Conservation (phyloP, 805 yeast species). For the Schizosaccharomyces osmophilus region DNA sequence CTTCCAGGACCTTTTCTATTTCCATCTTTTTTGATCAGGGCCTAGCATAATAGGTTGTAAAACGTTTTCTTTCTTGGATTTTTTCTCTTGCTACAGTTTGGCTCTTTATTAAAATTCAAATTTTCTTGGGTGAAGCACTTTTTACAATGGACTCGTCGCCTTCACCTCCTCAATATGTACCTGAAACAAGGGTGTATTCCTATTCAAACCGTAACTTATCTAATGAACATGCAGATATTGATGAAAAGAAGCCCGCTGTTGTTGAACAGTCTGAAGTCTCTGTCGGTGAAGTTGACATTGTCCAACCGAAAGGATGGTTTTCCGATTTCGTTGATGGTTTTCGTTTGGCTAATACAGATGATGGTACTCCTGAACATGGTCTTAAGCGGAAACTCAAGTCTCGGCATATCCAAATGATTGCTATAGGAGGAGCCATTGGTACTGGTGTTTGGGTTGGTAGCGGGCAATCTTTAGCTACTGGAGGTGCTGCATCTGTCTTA, state of each 20-base stretch:
- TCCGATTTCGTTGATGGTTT: not conserved
- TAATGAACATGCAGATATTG: no score
- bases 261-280: not conserved
- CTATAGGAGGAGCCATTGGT: slow-evolving; percentile 71
- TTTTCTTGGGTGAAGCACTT: no score
- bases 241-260: not conserved
- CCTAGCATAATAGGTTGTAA: no score
- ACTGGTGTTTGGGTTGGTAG: slow-evolving; percentile 31
- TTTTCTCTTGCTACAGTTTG: no score
- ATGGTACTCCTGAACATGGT: not conserved
- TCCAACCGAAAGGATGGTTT: not conserved
- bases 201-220: no score
- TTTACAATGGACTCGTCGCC: no score
- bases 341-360: not conserved
- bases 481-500: slow-evolving; percentile 30
- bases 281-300: not conserved
- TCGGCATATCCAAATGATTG: slow-evolving; percentile 30
- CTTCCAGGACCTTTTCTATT: no score
- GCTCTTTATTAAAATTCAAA: no score
- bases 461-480: slow-evolving; percentile 19
- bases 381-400: slow-evolving; percentile 14
- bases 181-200: no score
- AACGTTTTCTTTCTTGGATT: no score
- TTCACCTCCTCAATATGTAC: no score
- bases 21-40: no score